Conservation (phyloP, 108 stramenopile genomes). For the Skeletonema costatum region DNA sequence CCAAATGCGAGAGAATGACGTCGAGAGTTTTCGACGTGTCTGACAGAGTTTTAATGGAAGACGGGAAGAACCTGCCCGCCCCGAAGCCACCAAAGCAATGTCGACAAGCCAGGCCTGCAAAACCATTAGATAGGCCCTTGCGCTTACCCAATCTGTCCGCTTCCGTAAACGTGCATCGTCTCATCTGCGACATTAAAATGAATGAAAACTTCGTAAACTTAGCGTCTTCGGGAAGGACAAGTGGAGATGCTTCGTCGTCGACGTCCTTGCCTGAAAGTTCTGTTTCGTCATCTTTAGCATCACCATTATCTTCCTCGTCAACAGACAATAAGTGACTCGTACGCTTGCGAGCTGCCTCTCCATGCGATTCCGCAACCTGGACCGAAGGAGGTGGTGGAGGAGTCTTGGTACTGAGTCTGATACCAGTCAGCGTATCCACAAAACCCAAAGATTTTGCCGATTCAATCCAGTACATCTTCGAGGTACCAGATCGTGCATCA, state of each 20-base stretch:
- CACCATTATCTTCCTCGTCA: constrained; percentile 5
- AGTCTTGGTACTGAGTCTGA: constrained; percentile 52
- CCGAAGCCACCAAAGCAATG: constrained; percentile 86
- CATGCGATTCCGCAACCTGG: background rate
- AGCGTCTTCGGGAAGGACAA: constrained; percentile 47
- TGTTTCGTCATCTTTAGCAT: constrained; percentile 4
- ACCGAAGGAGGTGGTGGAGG: constrained; percentile 36
- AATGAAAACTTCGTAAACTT: constrained; percentile 76
- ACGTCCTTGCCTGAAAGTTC: background rate
- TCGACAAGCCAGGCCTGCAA: constrained; percentile 80
- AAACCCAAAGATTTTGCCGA: constrained; percentile 72
- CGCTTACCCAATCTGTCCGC: constrained; percentile 85
- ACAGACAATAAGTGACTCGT: background rate
- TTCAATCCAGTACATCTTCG: constrained; percentile 84
- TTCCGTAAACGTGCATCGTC: constrained; percentile 82
- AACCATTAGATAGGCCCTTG: constrained; percentile 75
- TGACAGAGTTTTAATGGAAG: constrained; percentile 83
- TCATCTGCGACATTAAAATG: constrained; percentile 74
- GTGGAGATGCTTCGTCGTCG: constrained; percentile 13
- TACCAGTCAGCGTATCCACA: constrained; percentile 76
- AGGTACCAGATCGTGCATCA: constrained; percentile 79
- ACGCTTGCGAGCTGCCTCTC: background rate
- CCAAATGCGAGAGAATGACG: constrained; percentile 83
- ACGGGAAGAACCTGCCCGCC: constrained; percentile 85
- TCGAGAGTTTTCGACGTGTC: constrained; percentile 83